phyloP scores from a whole-genome alignment of 768 basidiomycete genomes.

The Galerina marginata region DNA sequence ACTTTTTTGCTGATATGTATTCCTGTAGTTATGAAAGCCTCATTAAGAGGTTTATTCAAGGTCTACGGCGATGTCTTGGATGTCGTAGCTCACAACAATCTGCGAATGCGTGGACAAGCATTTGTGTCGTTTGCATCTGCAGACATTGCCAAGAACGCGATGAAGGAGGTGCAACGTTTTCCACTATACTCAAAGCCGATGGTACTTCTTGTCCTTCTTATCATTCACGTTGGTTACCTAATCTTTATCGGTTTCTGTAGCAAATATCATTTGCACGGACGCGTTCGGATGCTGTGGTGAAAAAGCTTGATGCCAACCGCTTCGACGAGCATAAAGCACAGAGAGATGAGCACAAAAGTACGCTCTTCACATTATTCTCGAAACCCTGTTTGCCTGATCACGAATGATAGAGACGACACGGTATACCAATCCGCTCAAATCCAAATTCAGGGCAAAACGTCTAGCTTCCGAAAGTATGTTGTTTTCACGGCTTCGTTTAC shows the following conservation, averaged over 20 bases:
- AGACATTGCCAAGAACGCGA: constrained; percentile 84
- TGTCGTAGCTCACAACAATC: constrained; percentile 92
- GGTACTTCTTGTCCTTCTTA: constrained; percentile 51
- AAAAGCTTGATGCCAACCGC: constrained; percentile 66
- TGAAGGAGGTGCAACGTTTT: constrained; percentile 93
- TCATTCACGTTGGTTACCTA: background rate
- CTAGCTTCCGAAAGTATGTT: constrained; percentile 78
- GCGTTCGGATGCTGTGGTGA: constrained; percentile 89
- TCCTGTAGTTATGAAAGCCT: constrained; percentile 80
- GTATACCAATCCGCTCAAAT: constrained; percentile 88
- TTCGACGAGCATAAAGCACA: constrained; percentile 78
- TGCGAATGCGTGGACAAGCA: constrained; percentile 98
- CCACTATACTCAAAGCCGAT: constrained; percentile 97
- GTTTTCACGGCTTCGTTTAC: background rate
- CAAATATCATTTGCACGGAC: constrained; percentile 95
- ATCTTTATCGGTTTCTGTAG: constrained; percentile 43
- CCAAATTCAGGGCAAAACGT: constrained; percentile 82
- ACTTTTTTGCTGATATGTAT: constrained; percentile 1
- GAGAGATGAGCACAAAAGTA: constrained; percentile 87
- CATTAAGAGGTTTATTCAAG: constrained; percentile 88
- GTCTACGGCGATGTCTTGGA: constrained; percentile 92
- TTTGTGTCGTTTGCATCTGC: constrained; percentile 90
- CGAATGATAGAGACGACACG: constrained; percentile 68
- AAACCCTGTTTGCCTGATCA: constrained; percentile 8
- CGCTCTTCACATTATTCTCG: constrained; percentile 25